Evolutionary conservation across 768 basidiomycete genomes (phyloP), one percentile per base, ranked within the genome.

Genomic region (Phallus indusiatus): DNA sequence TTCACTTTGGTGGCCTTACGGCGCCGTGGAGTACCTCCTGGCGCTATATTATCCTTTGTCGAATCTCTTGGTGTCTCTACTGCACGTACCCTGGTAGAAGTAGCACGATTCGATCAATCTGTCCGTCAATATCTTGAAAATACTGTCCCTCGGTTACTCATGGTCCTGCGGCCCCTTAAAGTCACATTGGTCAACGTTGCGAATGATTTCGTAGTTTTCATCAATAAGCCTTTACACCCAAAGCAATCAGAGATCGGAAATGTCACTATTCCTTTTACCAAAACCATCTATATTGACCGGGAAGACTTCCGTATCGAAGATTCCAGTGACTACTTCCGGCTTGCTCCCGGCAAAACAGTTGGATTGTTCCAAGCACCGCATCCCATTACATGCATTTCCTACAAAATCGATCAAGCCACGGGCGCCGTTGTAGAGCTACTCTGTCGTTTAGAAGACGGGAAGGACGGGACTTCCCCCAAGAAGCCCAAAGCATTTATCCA

Each of bases 281-380:
- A 86, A 20, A 87, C 83, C 8, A 76, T 99, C 59, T 97, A 89
- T 73, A 97, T 98, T 67, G 95, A 99, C 62, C 77, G 78, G 28
- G 88, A 91, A 60, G 96, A 99, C 72, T 99, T 99, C 79, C 80
- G 96, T 55, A 73, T 88, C 36, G 82, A 90, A 64, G 94, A 95
- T 67, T 90, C 91, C 21, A 85, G 85, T 62, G 94, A 98, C 69
- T 99, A 96, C 73, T 98, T 94, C 84, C 86, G 96, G 47, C 85
- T 99, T 50, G 92, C 95, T 16, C 96, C 96, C 7, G 94, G 94
- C 50, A 97, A 97, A 76, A 92, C 93, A 0, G 96, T 98, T 47
- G 96, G 96, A 16, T 75, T 99, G 24, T 95, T 97, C 79, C 88
- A 94, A 69, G 93, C 85, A 16, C 94, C 94, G 1, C 74, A 85